Base-by-base conservation (phyloP, 768 basidiomycete species). In the Tubosaeta sp. region DNA sequence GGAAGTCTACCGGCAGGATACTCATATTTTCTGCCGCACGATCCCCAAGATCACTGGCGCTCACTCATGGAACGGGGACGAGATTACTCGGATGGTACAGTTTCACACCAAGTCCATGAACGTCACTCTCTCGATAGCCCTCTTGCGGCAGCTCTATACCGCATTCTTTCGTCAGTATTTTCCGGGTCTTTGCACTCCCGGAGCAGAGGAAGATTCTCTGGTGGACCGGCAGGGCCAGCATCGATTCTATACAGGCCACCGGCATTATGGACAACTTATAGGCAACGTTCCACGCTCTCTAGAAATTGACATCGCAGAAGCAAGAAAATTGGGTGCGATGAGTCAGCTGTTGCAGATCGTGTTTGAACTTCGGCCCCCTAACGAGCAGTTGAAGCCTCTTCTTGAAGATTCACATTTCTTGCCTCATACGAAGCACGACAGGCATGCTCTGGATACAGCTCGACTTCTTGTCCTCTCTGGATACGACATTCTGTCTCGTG, bases 161-260 rank as follows among this genome's bases (percentile, higher is more conserved):
- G 43, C 27, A 16, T 43, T 31, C 8, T 43, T 43, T 43, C 43
- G 27, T 16, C 33, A 22, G 8, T 50, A 37, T 32, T 50, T 37
- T 25, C 43, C 33, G 5, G 26, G 7, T 6, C 27, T 37, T 10
- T 43, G 19, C 13, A 17, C 17, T 9, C 3, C 34, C n/a, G 26
- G 26, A 27, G 7, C 34, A 3, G 33, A 37, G 26, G 26, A 43
- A 9, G 43, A 43, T 7, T 43, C 34, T 29, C 13, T 44, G 33
- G 33, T 51, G 16, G 43, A 51, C 27, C 13, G 33, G 3, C 42
- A 50, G 12, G 25, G 25, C 4, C 42, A 52, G 13, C 51, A 46
- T 13, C 38, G 29, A n/a, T 52, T 52, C 7, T 51, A 51, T 10
- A 45, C 43, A 6, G 50, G 50, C 8, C 43, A 45, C 5, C 34